Base-by-base conservation (phyloP, 2,329 filamentous ascomycete genomes). In the Corniculantispora saksenae region DNA sequence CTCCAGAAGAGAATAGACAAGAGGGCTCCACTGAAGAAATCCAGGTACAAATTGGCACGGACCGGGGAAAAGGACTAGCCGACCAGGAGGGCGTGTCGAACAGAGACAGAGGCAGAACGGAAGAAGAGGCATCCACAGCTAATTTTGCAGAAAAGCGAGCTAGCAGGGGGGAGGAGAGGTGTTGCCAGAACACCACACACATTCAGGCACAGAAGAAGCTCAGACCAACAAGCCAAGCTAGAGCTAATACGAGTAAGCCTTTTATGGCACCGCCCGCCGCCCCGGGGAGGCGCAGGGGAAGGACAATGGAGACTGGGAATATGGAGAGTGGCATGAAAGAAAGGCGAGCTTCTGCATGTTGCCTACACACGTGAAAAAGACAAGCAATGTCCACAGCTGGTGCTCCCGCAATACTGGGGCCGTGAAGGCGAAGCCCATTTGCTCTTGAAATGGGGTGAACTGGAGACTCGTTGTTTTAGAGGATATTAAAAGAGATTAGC, bases 11-110 rank as follows among this genome's bases (percentile, higher is more conserved):
- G 19, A 43, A 50, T 17, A 21, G n/a, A 57, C 10, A 32, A 43
- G 4, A 57, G 40, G 25, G 47, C 27, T 21, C 50, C 51, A 54
- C 50, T 57, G 54, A 55, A 35, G 50, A 62, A 53, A 56, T 47
- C 19, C 60, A 63, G 60, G 60, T 40, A 63, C 60, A 19, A 63
- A n/a, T n/a, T n/a, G 60, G 60, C 53, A 63, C 60, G 60, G 60
- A 63, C 60, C 60, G 60, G 60, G 60, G 60, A 63, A 43, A 38
- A 62, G n/a, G 51, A 12, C 60, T 63, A 56, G 13, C 15, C 19
- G 40, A 8, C 12, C 13, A 32, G 43, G 45, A 47, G 35, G 59
- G 50, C 27, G 51, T n/a, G 51, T 21, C 19, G 32, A 27, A 4
- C 1, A 19, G 17, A 54, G n/a, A 10, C 32, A n/a, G 17, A 38